Percentiles rank a stretch among this genome's conserved stretches.
These are phyloP conservation scores for Pseudozyma thailandica DNA, from an alignment of 1,284 basidiomycete species.

Conservation along the genomic window DNA sequence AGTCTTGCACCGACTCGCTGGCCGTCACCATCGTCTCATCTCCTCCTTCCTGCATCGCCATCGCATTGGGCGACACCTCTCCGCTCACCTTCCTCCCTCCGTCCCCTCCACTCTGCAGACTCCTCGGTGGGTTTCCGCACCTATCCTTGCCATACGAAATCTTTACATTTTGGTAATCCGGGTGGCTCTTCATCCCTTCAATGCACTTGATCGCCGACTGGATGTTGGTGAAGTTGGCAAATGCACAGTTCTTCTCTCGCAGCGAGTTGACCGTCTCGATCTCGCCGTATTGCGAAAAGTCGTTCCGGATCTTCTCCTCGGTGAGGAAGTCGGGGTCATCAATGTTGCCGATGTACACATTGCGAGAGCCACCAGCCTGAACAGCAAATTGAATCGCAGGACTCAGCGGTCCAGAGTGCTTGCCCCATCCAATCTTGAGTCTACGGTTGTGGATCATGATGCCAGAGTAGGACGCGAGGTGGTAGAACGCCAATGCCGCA, in stretches of 20 bases:
- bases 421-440: conserved; percentile 67
- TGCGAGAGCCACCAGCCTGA: conserved; percentile 66
- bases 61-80: conserved; percentile 32
- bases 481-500: conserved; percentile 65
- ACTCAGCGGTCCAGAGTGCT: conserved; percentile 64
- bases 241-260: conserved; percentile 66
- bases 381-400: conserved; percentile 66
- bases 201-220: conserved; percentile 68
- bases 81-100: conserved; percentile 35
- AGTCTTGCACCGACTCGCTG: conserved; percentile 47
- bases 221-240: conserved; percentile 68
- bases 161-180: conserved; percentile 63
- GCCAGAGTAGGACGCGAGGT: conserved; percentile 63
- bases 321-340: conserved; percentile 60
- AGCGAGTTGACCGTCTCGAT: conserved; percentile 66
- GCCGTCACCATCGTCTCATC: conserved; percentile 54
- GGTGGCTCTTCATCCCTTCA: conserved; percentile 66
- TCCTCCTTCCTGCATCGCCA: conserved; percentile 20
- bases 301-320: conserved; percentile 63
- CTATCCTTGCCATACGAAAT: conserved; percentile 66
- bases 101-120: conserved; percentile 30
- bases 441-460: conserved; percentile 66
- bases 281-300: conserved; percentile 65
- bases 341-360: conserved; percentile 67
- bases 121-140: conserved; percentile 62